Conservation (phyloP, 768 basidiomycete species). For the Daedaleopsis sinensis region DNA sequence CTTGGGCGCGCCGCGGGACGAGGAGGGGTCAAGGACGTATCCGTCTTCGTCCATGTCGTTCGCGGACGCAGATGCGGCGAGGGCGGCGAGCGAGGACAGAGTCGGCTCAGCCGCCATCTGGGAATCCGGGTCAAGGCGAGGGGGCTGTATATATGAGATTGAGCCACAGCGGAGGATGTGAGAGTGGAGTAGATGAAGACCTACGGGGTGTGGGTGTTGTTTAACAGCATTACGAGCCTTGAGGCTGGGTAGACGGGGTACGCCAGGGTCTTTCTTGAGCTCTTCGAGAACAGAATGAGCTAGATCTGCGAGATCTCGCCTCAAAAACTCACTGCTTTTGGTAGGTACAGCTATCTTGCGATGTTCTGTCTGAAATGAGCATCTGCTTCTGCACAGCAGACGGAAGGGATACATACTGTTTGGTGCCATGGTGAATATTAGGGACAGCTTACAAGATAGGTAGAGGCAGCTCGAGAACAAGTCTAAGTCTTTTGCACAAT, state of each 20-base stretch:
- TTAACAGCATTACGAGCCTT: slow-evolving; percentile 61
- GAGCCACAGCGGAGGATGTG: background rate
- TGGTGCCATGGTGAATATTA: slow-evolving; percentile 43
- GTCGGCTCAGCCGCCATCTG: slow-evolving; percentile 78
- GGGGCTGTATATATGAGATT: slow-evolving; percentile 10
- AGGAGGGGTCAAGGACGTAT: slow-evolving; percentile 36
- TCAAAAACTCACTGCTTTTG: slow-evolving; percentile 20
- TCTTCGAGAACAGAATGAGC: slow-evolving; percentile 42
- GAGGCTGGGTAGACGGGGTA: slow-evolving; percentile 79
- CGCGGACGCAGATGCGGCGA: slow-evolving; percentile 42
- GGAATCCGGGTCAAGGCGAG: slow-evolving; percentile 52
- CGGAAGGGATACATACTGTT: slow-evolving; percentile 38
- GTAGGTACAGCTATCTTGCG: slow-evolving; percentile 43
- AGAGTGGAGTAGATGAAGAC: background rate
- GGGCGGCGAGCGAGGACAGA: slow-evolving; percentile 57
- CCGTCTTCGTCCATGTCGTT: slow-evolving; percentile 17
- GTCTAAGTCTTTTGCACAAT: no score
- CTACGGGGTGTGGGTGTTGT: slow-evolving; percentile 26
- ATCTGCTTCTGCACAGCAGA: background rate
- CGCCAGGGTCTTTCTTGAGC: slow-evolving; percentile 86
- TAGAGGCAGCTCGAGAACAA: no score
- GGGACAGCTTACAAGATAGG: no score
- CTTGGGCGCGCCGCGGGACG: slow-evolving; percentile 38
- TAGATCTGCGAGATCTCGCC: background rate
- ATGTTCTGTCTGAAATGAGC: slow-evolving; percentile 33